phyloP scores from a whole-genome alignment of 331 rosid species.

The Quercus lobata region DNA sequence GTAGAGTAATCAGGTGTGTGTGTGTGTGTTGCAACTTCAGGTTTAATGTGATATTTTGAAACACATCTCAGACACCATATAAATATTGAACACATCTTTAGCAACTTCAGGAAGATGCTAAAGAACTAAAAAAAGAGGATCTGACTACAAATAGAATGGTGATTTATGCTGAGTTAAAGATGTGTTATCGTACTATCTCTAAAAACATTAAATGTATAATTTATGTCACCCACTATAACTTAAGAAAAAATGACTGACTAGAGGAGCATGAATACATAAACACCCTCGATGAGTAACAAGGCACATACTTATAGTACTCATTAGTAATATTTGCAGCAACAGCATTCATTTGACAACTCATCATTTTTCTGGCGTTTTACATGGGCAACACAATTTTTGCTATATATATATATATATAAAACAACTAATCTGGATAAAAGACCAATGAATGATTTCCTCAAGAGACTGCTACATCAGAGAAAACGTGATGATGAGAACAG shows the following conservation, averaged over 20 bases:
- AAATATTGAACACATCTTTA: neutral
- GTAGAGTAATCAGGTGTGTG: neutral
- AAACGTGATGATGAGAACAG: neutral
- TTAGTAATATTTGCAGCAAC: neutral
- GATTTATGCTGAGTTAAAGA: too few relatives aligned
- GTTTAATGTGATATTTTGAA: neutral
- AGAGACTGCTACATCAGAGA: neutral
- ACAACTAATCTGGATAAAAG: neutral
- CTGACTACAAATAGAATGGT: too few relatives aligned
- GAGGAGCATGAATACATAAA: neutral
- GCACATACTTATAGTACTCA: neutral
- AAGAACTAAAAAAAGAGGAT: too few relatives aligned
- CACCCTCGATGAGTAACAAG: neutral
- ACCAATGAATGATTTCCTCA: too few relatives aligned
- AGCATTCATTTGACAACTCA: neutral
- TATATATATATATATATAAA: too few relatives aligned
- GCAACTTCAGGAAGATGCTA: too few relatives aligned
- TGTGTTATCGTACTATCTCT: too few relatives aligned
- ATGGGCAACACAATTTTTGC: neutral
- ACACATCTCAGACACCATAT: neutral
- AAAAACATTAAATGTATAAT: neutral
- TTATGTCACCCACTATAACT: neutral
- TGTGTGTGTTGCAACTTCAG: neutral
- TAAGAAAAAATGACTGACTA: neutral
- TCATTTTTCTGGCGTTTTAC: neutral